These are phyloP conservation scores for Epichloe sylvatica DNA, from an alignment of 2,329 filamentous ascomycete species.

Conservation along the genomic window DNA sequence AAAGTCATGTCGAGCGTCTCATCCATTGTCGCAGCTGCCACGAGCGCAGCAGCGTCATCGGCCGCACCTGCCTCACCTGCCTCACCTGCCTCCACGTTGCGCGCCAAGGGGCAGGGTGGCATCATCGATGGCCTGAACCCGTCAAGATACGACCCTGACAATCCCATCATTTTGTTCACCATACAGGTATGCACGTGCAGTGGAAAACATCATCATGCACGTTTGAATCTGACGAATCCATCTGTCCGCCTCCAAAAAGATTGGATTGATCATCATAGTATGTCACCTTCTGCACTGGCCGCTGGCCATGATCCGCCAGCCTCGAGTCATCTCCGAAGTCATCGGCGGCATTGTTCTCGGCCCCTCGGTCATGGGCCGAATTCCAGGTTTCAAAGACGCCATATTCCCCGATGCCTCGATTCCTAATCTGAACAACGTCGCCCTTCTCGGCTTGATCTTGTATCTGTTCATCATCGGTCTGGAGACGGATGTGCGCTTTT, in stretches of 20 bases:
- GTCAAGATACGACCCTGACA: constrained; percentile 50
- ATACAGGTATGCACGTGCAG: constrained; percentile 40
- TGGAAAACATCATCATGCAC: no score
- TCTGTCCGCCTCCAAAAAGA: constrained; percentile 11
- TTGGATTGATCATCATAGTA: constrained; percentile 33
- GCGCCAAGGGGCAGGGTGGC: constrained; percentile 36
- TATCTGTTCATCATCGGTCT: constrained; percentile 82
- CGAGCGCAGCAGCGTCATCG: constrained; percentile 14
- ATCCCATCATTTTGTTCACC: constrained; percentile 64
- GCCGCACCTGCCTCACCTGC: constrained; percentile 8
- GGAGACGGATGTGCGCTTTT: constrained; percentile 69
- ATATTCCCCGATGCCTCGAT: constrained; percentile 70
- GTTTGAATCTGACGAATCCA: no score
- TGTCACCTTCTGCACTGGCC: constrained; percentile 53
- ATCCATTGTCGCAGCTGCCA: constrained; percentile 9
- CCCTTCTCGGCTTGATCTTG: constrained; percentile 70
- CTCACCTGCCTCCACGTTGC: constrained; percentile 13
- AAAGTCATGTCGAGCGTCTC: constrained; percentile 4
- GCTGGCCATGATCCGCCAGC: constrained; percentile 62
- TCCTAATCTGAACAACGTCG: constrained; percentile 60
- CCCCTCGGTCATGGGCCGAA: constrained; percentile 75
- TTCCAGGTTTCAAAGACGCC: constrained; percentile 59
- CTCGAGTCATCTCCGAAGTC: constrained; percentile 72
- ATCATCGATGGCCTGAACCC: constrained; percentile 60
- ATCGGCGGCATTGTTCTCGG: constrained; percentile 75